These are phyloP conservation scores for Naegleria fowleri DNA, from an alignment of 208 protist genomes.

Conservation along the genomic window DNA sequence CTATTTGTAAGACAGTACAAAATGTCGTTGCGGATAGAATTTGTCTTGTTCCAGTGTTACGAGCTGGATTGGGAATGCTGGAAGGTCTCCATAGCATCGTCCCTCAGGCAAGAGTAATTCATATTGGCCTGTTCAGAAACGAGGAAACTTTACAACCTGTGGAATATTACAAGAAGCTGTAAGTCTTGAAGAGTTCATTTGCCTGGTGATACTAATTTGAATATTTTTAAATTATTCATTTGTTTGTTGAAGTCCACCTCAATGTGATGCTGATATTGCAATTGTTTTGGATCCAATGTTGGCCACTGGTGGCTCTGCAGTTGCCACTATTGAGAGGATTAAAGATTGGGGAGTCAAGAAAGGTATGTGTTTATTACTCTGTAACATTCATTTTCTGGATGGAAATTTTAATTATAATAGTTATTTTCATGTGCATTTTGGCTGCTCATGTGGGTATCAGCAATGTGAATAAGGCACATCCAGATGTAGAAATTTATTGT, in stretches of 20 bases:
- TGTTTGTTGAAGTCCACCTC: not conserved
- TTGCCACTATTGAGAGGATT: not conserved
- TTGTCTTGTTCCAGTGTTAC: constrained; percentile 6
- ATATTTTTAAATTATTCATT: not conserved
- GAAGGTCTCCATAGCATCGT: not conserved
- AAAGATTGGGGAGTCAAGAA: not conserved
- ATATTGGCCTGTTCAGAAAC: constrained; percentile 15
- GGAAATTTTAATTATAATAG: too few species aligned
- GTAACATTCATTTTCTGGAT: not conserved
- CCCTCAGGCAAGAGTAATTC: constrained; percentile 3
- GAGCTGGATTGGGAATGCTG: constrained; percentile 18
- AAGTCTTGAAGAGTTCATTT: too few species aligned
- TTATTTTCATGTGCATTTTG: constrained; percentile 19
- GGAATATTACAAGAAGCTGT: constrained; percentile 18
- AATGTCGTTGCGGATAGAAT: not conserved
- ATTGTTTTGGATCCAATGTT: constrained; percentile 32
- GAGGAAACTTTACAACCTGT: not conserved
- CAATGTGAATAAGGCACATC: not conserved
- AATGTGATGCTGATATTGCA: constrained; percentile 5
- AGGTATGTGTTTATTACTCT: too few species aligned
- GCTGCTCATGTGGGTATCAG: not conserved
- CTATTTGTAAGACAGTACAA: not conserved
- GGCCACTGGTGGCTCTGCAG: constrained; percentile 20
- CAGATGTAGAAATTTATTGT: constrained; percentile 12
- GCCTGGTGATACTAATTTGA: too few species aligned